Evolutionary conservation across 2,329 filamentous ascomycete species (phyloP).

Genomic region (Trichophyton verrucosum): DNA sequence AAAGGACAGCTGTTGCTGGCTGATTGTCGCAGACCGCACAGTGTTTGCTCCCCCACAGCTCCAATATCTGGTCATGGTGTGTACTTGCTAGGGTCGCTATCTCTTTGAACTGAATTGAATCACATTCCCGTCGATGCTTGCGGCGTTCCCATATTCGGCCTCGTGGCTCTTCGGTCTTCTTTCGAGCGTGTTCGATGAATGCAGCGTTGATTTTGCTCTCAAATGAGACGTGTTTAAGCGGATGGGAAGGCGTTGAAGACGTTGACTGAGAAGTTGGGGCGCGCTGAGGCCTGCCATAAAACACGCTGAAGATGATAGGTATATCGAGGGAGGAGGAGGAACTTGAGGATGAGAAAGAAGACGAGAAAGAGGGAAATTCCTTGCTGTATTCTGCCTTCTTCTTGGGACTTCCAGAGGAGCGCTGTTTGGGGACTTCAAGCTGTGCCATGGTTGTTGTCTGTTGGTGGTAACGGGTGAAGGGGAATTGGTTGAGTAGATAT

Average conservation of each 20-base stretch:
- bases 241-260: neutral
- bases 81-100: slow-evolving; percentile 7
- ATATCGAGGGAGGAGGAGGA: slow-evolving; percentile 1
- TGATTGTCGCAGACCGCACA: slow-evolving; percentile 9
- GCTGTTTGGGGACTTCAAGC: neutral
- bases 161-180: neutral
- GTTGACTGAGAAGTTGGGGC: neutral
- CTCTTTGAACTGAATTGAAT: slow-evolving; percentile 8
- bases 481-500: neutral
- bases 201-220: slow-evolving; percentile 4
- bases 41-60: slow-evolving; percentile 5
- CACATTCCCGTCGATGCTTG: neutral
- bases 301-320: slow-evolving; percentile 11
- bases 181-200: slow-evolving; percentile 7
- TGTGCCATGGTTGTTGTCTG: neutral
- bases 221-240: slow-evolving; percentile 10
- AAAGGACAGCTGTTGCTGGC: slow-evolving; percentile 5
- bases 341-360: neutral
- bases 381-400: neutral
- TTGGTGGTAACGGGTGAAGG: neutral
- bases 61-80: slow-evolving; percentile 9
- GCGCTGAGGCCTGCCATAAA: slow-evolving; percentile 11
- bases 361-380: neutral
- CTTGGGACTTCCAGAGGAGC: neutral
- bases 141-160: slow-evolving; percentile 4